Conservation (phyloP, 1,139 yeast species). For the Torulaspora pretoriensis region DNA sequence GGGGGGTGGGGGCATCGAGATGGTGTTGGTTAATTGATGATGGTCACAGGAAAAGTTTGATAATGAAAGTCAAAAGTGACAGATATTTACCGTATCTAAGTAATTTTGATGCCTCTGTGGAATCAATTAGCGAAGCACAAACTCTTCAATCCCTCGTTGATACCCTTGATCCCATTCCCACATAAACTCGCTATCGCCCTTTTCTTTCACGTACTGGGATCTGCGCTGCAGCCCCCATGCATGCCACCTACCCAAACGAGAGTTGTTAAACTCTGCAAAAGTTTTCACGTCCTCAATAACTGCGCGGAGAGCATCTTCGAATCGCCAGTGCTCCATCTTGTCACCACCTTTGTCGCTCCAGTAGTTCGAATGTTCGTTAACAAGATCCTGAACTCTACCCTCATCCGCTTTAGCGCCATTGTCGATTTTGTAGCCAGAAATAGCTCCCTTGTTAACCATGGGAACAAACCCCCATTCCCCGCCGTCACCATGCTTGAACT, state of each 20-base stretch:
- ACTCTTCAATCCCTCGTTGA: conserved; percentile 49
- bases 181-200: conserved; percentile 52
- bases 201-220: conserved; percentile 51
- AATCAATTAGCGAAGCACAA: background rate
- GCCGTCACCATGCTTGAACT: conserved; percentile 83
- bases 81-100: too few relatives aligned
- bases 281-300: conserved; percentile 70
- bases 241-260: conserved; percentile 65
- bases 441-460: conserved; percentile 64
- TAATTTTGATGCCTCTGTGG: too few relatives aligned
- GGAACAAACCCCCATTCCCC: conserved; percentile 95
- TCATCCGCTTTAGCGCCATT: conserved; percentile 44
- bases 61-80: too few relatives aligned
- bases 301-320: conserved; percentile 64
- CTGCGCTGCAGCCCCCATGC: conserved; percentile 61
- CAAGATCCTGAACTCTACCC: conserved; percentile 43
- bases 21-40: too few relatives aligned
- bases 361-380: conserved; percentile 52
- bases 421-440: conserved; percentile 37
- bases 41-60: too few relatives aligned
- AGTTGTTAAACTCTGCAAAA: conserved; percentile 66
- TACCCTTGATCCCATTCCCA: conserved; percentile 95
- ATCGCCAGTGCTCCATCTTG: conserved; percentile 76
- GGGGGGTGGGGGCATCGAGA: too few relatives aligned
- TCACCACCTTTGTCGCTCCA: conserved; percentile 65